These are phyloP conservation scores for Spinacia oleracea DNA, from an alignment of 179 eudicot species.

Conservation along the genomic window DNA sequence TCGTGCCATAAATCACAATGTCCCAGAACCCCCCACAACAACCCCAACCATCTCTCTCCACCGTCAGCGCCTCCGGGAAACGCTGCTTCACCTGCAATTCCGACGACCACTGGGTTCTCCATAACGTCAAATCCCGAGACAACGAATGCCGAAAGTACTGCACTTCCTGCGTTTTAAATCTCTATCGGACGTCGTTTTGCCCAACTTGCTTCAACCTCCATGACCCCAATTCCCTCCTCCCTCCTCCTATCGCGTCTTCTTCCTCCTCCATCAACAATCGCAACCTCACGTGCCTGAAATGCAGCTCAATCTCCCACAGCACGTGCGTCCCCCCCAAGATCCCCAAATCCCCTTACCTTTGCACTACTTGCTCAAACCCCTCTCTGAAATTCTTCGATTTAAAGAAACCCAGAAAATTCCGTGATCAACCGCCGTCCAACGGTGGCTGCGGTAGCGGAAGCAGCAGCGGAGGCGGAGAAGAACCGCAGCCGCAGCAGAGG, in stretches of 20 bases:
- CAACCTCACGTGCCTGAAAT: conserved; percentile 49
- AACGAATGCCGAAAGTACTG: conserved; percentile 56
- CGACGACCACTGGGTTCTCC: conserved; percentile 60
- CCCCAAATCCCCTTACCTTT: conserved; percentile 49
- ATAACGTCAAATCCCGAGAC: conserved; percentile 53
- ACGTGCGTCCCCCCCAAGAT: conserved; percentile 42
- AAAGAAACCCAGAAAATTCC: conserved; percentile 20
- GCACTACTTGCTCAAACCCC: conserved; percentile 64
- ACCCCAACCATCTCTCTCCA: conserved; percentile 12
- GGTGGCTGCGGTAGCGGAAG: background rate
- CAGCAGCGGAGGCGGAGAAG: background rate
- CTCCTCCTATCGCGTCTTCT: conserved; percentile 18
- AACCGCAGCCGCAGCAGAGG: no score
- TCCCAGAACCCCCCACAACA: conserved; percentile 10
- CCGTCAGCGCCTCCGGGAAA: conserved; percentile 22
- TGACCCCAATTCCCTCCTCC: conserved; percentile 30
- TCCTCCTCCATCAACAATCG: conserved; percentile 14
- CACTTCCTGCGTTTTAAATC: conserved; percentile 72
- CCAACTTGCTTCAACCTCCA: conserved; percentile 69
- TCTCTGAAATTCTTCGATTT: conserved; percentile 40
- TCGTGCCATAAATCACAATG: conserved; percentile 18
- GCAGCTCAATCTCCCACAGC: conserved; percentile 59
- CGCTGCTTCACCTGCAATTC: conserved; percentile 57
- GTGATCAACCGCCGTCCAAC: background rate
- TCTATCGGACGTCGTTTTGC: conserved; percentile 64